Percentiles rank a stretch among this genome's conserved stretches.
phyloP scores from a whole-genome alignment of 495 filamentous ascomycete genomes.

The Aspergillus hancockii region DNA sequence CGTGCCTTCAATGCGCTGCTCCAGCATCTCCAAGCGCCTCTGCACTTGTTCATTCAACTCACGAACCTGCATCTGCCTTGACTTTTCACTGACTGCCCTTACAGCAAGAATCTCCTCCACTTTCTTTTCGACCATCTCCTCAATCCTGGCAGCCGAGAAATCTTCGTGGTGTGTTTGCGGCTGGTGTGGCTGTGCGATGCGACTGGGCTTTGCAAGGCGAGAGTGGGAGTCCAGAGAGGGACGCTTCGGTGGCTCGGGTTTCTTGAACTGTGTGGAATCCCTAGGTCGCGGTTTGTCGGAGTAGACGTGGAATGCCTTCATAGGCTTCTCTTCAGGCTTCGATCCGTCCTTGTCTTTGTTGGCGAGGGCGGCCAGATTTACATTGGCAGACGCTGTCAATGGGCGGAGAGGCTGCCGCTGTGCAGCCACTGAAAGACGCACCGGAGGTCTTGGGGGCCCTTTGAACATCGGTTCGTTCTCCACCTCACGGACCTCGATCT shows the following conservation, averaged over 20 bases:
- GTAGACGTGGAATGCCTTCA: constrained; percentile 81
- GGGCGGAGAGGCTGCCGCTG: constrained; percentile 76
- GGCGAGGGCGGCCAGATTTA: constrained; percentile 53
- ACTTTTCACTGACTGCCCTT: constrained; percentile 53
- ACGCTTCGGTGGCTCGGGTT: constrained; percentile 38
- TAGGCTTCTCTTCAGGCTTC: constrained; percentile 65
- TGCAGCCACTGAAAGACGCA: constrained; percentile 44
- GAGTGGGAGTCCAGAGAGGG: constrained; percentile 43
- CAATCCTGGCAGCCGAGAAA: constrained; percentile 76
- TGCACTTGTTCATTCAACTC: constrained; percentile 76
- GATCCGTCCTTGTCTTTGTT: constrained; percentile 49
- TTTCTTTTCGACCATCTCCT: constrained; percentile 88
- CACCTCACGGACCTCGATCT: constrained; percentile 91
- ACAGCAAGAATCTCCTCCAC: constrained; percentile 85
- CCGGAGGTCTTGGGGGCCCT: constrained; percentile 57
- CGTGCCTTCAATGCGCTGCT: constrained; percentile 75
- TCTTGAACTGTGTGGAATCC: constrained; percentile 37
- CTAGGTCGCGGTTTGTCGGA: constrained; percentile 63
- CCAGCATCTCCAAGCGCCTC: constrained; percentile 76
- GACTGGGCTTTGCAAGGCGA: constrained; percentile 31
- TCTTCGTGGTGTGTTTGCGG: constrained; percentile 32
- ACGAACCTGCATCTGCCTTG: constrained; percentile 48
- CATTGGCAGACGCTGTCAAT: constrained; percentile 60
- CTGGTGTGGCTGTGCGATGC: constrained; percentile 32
- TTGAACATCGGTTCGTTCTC: constrained; percentile 91